These are phyloP conservation scores for Leptodermis oblonga DNA, from an alignment of 257 asterid genomes.

Conservation along the genomic window DNA sequence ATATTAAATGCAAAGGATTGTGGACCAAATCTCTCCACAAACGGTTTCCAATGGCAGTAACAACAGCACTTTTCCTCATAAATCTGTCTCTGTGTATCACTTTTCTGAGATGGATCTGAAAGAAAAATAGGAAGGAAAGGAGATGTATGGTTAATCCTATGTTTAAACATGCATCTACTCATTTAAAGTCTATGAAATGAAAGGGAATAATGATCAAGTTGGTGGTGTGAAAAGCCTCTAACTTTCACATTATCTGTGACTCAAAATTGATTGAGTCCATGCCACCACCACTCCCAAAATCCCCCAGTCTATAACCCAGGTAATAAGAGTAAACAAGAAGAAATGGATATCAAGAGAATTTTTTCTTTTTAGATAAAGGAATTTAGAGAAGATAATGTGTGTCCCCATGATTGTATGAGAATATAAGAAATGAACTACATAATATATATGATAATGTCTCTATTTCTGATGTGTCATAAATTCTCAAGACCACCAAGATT, in stretches of 20 bases:
- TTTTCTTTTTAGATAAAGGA: too few species aligned
- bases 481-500: not conserved
- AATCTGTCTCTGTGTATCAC: slow-evolving; percentile 81
- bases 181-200: too few species aligned
- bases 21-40: slow-evolving; percentile 95
- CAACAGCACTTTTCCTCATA: slow-evolving; percentile 79
- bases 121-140: slow-evolving; percentile 12
- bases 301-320: not conserved
- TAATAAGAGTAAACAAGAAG: not conserved
- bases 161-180: not conserved
- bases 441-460: not conserved
- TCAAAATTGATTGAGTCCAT: not conserved
- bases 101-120: slow-evolving; percentile 87
- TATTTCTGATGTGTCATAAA: not conserved
- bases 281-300: not conserved
- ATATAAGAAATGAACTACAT: not conserved
- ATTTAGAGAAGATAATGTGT: too few species aligned
- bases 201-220: not conserved
- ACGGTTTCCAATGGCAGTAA: slow-evolving; percentile 72
- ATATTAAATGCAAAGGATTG: slow-evolving; percentile 85
- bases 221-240: not conserved
- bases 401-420: not conserved
- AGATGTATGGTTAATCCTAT: not conserved
- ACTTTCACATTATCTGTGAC: not conserved
- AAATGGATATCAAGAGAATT: not conserved